Evolutionary conservation across 306 rosid genomes (phyloP).

Genomic region (Carpinus fangiana): DNA sequence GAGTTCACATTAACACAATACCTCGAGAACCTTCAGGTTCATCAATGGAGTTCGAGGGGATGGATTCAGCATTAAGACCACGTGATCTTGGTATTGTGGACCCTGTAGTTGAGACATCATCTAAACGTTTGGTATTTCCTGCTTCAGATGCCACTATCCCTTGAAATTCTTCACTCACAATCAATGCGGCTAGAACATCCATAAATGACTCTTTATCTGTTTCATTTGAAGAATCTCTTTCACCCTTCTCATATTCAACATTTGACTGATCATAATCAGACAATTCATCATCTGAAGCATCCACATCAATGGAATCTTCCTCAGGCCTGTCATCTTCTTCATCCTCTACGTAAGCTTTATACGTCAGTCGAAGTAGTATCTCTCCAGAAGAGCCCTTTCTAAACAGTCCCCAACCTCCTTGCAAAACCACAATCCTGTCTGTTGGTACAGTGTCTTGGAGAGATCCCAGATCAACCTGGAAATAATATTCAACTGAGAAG

Average conservation of each 20-base stretch:
- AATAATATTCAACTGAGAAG: constrained; percentile 20
- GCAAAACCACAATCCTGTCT: constrained; percentile 79
- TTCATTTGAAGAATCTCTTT: constrained; percentile 35
- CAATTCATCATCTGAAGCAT: constrained; percentile 78
- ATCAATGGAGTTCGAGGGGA: constrained; percentile 37
- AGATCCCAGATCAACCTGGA: constrained; percentile 85
- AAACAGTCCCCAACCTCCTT: constrained; percentile 78
- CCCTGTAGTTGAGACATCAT: constrained; percentile 46
- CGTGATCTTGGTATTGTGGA: constrained; percentile 43
- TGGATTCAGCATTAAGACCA: constrained; percentile 37
- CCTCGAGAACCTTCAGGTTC: constrained; percentile 59
- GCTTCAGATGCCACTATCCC: constrained; percentile 93
- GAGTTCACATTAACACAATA: constrained; percentile 19
- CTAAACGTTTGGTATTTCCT: constrained; percentile 47
- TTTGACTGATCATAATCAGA: constrained; percentile 65
- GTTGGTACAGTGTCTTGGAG: constrained; percentile 98
- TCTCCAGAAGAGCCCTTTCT: constrained; percentile 82
- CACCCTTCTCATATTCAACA: constrained; percentile 33
- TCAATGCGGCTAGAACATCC: constrained; percentile 93
- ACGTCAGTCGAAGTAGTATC: constrained; percentile 85
- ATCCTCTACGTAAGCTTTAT: constrained; percentile 98
- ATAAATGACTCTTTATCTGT: constrained; percentile 78
- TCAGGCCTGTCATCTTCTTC: constrained; percentile 84
- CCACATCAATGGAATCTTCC: constrained; percentile 48
- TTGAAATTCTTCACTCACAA: constrained; percentile 95